phyloP scores from a whole-genome alignment of 2,329 filamentous ascomycete species.

The Huntiella moniliformis region DNA sequence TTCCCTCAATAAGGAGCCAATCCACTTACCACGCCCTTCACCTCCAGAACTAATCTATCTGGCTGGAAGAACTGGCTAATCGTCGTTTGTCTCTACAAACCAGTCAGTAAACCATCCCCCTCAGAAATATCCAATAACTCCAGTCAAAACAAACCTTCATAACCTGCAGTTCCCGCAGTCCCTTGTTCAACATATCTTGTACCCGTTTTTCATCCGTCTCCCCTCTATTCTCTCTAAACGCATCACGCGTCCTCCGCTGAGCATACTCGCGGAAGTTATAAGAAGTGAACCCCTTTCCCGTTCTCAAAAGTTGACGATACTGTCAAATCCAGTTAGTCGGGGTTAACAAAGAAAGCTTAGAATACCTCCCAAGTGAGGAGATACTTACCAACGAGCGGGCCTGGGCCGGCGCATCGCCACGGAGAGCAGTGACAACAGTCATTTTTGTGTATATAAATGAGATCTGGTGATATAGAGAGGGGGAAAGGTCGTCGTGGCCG shows the following conservation, averaged over 20 bases:
- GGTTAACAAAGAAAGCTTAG: too few relatives aligned
- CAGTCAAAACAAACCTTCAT: slow-evolving; percentile 50
- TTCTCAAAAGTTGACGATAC: slow-evolving; percentile 84
- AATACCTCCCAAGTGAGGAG: too few relatives aligned
- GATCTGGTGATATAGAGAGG: too few relatives aligned
- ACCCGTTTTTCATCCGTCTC: slow-evolving; percentile 57
- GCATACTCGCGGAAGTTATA: slow-evolving; percentile 99
- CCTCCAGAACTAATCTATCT: slow-evolving; percentile 76
- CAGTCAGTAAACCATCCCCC: background rate
- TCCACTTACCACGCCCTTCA: slow-evolving; percentile 8
- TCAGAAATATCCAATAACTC: background rate
- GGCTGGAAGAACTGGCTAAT: slow-evolving; percentile 90
- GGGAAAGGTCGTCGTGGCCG: too few relatives aligned
- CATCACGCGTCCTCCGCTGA: slow-evolving; percentile 71
- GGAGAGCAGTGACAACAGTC: slow-evolving; percentile 22
- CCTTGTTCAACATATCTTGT: slow-evolving; percentile 79
- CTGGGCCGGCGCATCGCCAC: slow-evolving; percentile 38
- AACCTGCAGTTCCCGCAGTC: slow-evolving; percentile 67
- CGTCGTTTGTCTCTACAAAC: slow-evolving; percentile 69
- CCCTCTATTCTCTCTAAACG: slow-evolving; percentile 62
- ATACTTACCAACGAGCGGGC: slow-evolving; percentile 35
- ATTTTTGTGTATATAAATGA: slow-evolving; percentile 15
- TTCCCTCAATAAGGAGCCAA: background rate
- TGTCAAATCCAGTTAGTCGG: slow-evolving; percentile 19
- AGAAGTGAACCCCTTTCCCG: slow-evolving; percentile 68